Conservation (phyloP, 805 yeast species). For the Candida maesae region DNA sequence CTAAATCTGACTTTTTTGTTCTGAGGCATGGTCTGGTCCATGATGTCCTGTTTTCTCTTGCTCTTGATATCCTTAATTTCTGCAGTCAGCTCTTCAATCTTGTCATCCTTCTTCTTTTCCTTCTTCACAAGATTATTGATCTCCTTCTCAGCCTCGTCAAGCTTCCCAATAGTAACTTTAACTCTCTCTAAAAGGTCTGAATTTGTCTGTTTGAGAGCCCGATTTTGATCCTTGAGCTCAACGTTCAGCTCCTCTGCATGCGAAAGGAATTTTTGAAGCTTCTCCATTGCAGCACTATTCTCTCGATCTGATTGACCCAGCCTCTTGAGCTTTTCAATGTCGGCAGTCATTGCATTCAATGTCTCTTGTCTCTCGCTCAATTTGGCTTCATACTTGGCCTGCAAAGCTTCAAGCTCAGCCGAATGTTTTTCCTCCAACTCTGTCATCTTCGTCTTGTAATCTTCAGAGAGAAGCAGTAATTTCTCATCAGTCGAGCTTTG, state of each 20-base stretch:
- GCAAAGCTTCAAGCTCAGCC: neutral
- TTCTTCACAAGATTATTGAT: slow-evolving; percentile 12
- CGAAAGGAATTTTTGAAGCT: neutral
- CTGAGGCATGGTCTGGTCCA: slow-evolving; percentile 1
- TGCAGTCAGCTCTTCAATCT: slow-evolving; percentile 12
- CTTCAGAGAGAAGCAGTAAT: slow-evolving; percentile 29
- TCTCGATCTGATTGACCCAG: neutral
- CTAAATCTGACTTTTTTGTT: slow-evolving; percentile 15
- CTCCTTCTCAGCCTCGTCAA: slow-evolving; percentile 14
- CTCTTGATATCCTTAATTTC: slow-evolving; percentile 3
- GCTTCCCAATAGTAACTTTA: slow-evolving; percentile 5
- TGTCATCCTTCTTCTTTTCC: slow-evolving; percentile 14
- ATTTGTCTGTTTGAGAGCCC: neutral
- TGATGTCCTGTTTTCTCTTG: slow-evolving; percentile 19
- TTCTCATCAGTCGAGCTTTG: slow-evolving; percentile 29
- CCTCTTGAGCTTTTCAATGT: neutral
- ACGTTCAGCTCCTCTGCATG: neutral
- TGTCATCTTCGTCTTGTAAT: slow-evolving; percentile 30
- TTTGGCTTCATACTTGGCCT: too few species aligned
- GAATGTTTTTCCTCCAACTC: slow-evolving; percentile 19
- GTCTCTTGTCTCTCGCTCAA: slow-evolving; percentile 2
- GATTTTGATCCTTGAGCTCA: neutral
- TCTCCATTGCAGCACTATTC: neutral
- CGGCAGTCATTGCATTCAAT: neutral
- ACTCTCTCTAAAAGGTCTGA: slow-evolving; percentile 3